Conservation (phyloP, 2,329 filamentous ascomycete species). For the Cladosporium halotolerans region DNA sequence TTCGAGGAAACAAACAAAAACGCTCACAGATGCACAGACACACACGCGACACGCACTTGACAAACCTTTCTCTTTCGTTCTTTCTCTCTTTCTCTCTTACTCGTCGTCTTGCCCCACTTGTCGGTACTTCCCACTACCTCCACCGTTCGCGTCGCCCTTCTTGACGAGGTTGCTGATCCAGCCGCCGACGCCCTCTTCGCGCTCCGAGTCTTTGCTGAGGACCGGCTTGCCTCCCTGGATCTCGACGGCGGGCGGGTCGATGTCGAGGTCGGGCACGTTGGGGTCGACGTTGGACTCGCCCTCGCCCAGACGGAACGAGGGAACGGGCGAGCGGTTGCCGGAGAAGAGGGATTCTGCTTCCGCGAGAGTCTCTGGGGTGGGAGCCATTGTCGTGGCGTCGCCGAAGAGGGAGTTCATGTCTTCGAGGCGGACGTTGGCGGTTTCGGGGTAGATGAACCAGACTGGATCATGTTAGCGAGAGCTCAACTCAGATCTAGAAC, state of each 20-base stretch:
- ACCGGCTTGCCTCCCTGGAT: constrained; percentile 46
- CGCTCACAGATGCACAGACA: neutral
- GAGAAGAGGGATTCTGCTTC: constrained; percentile 80
- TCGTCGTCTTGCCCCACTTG: constrained; percentile 40
- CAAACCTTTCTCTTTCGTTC: neutral
- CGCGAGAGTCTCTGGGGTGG: constrained; percentile 68
- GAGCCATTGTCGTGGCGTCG: constrained; percentile 77
- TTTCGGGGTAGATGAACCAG: constrained; percentile 96
- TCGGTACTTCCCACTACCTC: constrained; percentile 42
- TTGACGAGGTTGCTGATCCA: constrained; percentile 65
- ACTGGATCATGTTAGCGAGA: constrained; percentile 49
- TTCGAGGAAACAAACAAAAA: neutral
- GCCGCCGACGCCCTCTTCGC: constrained; percentile 55
- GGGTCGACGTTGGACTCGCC: constrained; percentile 31
- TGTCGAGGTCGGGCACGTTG: constrained; percentile 72
- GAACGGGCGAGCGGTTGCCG: constrained; percentile 65
- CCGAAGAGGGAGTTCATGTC: constrained; percentile 96
- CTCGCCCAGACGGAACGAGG: constrained; percentile 64
- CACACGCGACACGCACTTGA: neutral
- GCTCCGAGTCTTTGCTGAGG: constrained; percentile 31
- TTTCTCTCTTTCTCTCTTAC: neutral
- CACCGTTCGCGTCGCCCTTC: constrained; percentile 34
- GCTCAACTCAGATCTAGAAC: neutral
- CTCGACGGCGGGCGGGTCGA: constrained; percentile 66
- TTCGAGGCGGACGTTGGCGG: constrained; percentile 87